These are phyloP conservation scores for Ilyonectria robusta DNA, from an alignment of 2,329 filamentous ascomycete genomes.

Conservation along the genomic window DNA sequence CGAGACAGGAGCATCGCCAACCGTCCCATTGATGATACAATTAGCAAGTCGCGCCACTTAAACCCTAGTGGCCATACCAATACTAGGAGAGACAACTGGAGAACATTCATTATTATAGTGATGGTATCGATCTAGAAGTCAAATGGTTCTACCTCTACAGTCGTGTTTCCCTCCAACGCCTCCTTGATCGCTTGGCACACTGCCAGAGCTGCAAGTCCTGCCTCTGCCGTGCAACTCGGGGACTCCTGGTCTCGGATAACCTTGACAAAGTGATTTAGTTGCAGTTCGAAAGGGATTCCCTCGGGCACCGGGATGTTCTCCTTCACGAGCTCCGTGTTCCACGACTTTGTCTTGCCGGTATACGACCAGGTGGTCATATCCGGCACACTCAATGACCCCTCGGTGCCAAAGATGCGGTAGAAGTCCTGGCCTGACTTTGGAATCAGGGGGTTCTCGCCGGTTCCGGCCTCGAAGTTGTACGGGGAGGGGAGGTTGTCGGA, in stretches of 20 bases:
- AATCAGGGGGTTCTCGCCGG: conserved; percentile 71
- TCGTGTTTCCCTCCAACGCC: conserved; percentile 55
- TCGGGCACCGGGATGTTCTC: conserved; percentile 44
- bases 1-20: too few species aligned
- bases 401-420: conserved; percentile 69
- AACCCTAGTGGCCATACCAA: too few species aligned
- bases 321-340: conserved; percentile 54
- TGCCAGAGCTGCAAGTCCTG: conserved; percentile 65
- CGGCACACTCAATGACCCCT: conserved; percentile 66
- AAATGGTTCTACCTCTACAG: conserved; percentile 40
- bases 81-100: too few species aligned
- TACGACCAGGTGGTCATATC: conserved; percentile 68
- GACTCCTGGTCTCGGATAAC: conserved; percentile 60
- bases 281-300: conserved; percentile 64
- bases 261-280: conserved; percentile 65
- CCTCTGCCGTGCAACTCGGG: conserved; percentile 63
- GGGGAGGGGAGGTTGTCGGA: conserved; percentile 66
- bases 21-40: too few species aligned
- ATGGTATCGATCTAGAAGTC: conserved; percentile 21
- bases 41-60: too few species aligned
- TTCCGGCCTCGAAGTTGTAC: conserved; percentile 70
- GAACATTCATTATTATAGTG: background rate
- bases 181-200: conserved; percentile 66
- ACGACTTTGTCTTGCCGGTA: conserved; percentile 55
- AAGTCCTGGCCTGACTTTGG: conserved; percentile 59